Percentiles rank a stretch among this genome's conserved stretches.
phyloP scores from a whole-genome alignment of 1,284 basidiomycete genomes.

The Somion occarium region DNA sequence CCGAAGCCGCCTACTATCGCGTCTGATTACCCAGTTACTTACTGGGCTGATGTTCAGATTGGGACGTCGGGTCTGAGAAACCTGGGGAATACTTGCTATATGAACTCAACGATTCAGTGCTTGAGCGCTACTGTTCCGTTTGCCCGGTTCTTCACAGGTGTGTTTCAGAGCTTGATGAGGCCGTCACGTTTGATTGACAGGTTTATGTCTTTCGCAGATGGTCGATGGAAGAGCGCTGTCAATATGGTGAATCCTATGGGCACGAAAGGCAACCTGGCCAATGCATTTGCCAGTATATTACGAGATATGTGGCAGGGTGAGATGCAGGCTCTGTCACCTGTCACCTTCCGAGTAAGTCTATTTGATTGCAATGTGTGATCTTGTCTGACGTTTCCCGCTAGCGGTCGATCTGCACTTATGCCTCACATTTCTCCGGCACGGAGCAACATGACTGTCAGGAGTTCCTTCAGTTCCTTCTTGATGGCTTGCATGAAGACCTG shows the following conservation, averaged over 20 bases:
- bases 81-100: slow-evolving; percentile 97
- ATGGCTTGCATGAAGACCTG: slow-evolving; percentile 95
- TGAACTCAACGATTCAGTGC: slow-evolving; percentile 98
- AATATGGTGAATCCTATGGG: slow-evolving; percentile 88
- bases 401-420: slow-evolving; percentile 83
- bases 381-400: slow-evolving; percentile 24
- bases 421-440: slow-evolving; percentile 85
- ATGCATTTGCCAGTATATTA: slow-evolving; percentile 81
- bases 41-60: slow-evolving; percentile 77
- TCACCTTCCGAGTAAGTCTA: slow-evolving; percentile 78
- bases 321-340: slow-evolving; percentile 79
- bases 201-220: slow-evolving; percentile 53
- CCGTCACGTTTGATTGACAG: background rate
- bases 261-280: slow-evolving; percentile 82
- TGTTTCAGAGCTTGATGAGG: slow-evolving; percentile 43
- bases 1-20: slow-evolving; percentile 56
- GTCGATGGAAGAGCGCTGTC: slow-evolving; percentile 83
- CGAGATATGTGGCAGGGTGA: slow-evolving; percentile 89
- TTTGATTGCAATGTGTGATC: no score
- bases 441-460: slow-evolving; percentile 99
- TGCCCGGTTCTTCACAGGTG: slow-evolving; percentile 84
- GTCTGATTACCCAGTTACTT: slow-evolving; percentile 71
- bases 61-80: slow-evolving; percentile 91
- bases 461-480: slow-evolving; percentile 91
- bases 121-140: slow-evolving; percentile 90